phyloP scores from a whole-genome alignment of 129 eudicot genomes.

The Flaveria bidentis region DNA sequence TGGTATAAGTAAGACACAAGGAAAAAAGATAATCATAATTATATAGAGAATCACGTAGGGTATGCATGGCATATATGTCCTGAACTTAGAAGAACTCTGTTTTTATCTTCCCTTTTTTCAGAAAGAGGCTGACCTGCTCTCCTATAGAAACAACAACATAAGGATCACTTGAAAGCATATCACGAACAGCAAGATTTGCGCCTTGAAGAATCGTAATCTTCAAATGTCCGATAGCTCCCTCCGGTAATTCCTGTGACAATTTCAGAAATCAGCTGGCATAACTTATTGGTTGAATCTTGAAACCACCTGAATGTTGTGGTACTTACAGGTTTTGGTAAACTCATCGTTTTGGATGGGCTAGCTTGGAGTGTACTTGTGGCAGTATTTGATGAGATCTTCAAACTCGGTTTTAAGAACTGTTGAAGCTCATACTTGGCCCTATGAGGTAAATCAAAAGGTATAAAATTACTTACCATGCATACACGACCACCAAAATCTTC shows the following conservation, averaged over 20 bases:
- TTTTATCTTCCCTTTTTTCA: not conserved
- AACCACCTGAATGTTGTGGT: not conserved
- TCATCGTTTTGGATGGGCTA: conserved; percentile 51
- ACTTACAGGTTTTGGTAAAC: conserved; percentile 51
- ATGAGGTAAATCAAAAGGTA: conserved; percentile 7
- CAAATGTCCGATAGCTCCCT: conserved; percentile 70
- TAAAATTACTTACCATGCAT: not conserved
- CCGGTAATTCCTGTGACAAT: conserved; percentile 61
- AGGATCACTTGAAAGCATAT: conserved; percentile 91
- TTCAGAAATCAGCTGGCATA: conserved; percentile 22
- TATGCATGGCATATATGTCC: not conserved
- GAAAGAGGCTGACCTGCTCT: conserved; percentile 60
- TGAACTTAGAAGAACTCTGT: not conserved
- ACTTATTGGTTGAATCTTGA: not conserved
- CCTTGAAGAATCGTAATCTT: conserved; percentile 77
- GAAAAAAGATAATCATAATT: not conserved
- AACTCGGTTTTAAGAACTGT: conserved; percentile 72
- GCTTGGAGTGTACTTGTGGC: conserved; percentile 38
- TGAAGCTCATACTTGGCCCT: conserved; percentile 91
- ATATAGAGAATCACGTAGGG: not conserved
- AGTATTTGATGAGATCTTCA: conserved; percentile 50
- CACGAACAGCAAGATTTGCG: conserved; percentile 82
- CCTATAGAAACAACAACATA: conserved; percentile 74
- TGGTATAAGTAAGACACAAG: conserved; percentile 28
- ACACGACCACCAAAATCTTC: conserved; percentile 1